Conservation (phyloP, 306 rosid species). For the Amphicarpaea edgeworthii region DNA sequence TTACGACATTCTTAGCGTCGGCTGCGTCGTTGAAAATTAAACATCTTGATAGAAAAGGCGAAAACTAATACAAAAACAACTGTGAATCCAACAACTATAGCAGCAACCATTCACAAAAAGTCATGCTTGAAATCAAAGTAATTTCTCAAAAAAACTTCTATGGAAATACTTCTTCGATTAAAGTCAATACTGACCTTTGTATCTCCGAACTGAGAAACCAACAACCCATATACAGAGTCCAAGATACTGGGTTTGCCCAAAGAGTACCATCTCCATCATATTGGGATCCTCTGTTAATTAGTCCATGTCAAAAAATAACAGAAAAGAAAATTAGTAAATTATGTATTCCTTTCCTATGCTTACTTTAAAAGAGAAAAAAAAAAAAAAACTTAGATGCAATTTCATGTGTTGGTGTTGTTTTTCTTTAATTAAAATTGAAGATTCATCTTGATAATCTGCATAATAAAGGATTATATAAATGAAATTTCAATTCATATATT, state of each 20-base stretch:
- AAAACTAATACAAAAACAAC: slow-evolving; percentile 30
- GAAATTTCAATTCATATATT: slow-evolving; percentile 37
- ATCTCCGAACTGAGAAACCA: slow-evolving; percentile 54
- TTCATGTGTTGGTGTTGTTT: too few relatives aligned
- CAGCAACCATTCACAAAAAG: slow-evolving; percentile 29
- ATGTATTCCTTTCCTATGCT: too few relatives aligned
- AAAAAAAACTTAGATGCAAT: too few relatives aligned
- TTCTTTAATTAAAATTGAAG: too few relatives aligned
- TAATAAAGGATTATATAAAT: too few relatives aligned
- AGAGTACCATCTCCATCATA: slow-evolving; percentile 19
- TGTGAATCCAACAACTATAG: slow-evolving; percentile 35
- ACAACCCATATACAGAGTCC: slow-evolving; percentile 58
- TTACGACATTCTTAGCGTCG: not conserved
- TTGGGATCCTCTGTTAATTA: slow-evolving; percentile 49
- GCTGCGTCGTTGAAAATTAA: slow-evolving; percentile 50
- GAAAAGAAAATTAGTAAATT: too few relatives aligned
- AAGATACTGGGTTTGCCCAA: slow-evolving; percentile 48
- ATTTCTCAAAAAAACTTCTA: slow-evolving; percentile 30
- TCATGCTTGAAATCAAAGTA: not conserved
- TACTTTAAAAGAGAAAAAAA: too few relatives aligned
- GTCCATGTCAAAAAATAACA: not conserved
- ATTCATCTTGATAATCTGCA: too few relatives aligned
- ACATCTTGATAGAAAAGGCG: slow-evolving; percentile 22
- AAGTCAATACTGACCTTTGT: not conserved
- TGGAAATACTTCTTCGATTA: not conserved